phyloP scores from a whole-genome alignment of 495 filamentous ascomycete species.

The Podospora sp. region DNA sequence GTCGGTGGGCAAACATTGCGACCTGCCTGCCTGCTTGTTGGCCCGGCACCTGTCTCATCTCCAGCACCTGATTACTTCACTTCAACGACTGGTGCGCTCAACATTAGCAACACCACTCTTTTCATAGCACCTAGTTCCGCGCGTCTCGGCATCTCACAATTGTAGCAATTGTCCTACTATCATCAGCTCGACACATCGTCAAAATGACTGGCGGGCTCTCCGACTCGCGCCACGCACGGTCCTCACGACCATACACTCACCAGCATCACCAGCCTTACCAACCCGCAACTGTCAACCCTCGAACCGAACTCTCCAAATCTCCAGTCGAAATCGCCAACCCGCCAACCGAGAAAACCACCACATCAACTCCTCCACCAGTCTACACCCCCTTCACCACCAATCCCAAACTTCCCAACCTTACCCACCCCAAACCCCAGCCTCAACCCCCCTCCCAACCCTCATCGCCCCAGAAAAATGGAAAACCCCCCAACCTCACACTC shows the following conservation, averaged over 20 bases:
- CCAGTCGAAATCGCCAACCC: background rate
- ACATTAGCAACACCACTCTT: background rate
- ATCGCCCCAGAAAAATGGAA: conserved; percentile 1
- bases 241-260: background rate
- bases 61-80: background rate
- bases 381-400: conserved; percentile 13
- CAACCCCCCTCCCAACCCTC: conserved; percentile 13
- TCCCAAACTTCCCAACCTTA: background rate
- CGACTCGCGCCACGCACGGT: conserved; percentile 28
- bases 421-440: background rate
- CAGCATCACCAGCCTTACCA: background rate
- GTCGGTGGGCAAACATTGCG: background rate
- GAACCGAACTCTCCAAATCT: too few relatives aligned
- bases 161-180: too few relatives aligned
- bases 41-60: background rate
- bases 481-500: conserved; percentile 8
- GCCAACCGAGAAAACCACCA: background rate
- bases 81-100: background rate
- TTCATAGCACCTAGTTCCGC: background rate
- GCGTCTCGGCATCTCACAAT: too few relatives aligned
- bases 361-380: background rate
- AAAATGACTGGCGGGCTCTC: conserved; percentile 25
- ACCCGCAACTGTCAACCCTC: background rate
- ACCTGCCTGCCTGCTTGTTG: background rate
- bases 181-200: background rate